Conservation (phyloP, 345 rosid species). For the Carallia brachiata region DNA sequence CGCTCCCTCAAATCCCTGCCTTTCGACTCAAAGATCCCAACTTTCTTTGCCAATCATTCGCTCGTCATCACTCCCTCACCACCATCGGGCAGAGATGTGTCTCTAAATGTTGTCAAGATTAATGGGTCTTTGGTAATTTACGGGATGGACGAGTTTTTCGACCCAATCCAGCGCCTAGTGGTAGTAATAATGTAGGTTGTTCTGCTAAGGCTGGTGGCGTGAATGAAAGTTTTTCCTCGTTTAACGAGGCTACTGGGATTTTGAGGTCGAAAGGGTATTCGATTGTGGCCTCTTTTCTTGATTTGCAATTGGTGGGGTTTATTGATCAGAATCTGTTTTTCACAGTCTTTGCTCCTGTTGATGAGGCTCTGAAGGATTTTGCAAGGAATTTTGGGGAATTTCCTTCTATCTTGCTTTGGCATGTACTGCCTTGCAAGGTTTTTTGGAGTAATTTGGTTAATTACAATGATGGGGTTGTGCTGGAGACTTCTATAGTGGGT, state of each 20-base stretch:
- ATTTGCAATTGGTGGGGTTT: slow-evolving; percentile 33
- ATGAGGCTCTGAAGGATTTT: slow-evolving; percentile 20
- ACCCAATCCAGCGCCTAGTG: slow-evolving; percentile 17
- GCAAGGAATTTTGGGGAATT: slow-evolving; percentile 20
- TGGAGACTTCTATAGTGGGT: slow-evolving; percentile 32
- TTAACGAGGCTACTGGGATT: slow-evolving; percentile 20
- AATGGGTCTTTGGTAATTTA: slow-evolving; percentile 37
- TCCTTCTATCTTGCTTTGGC: slow-evolving; percentile 34
- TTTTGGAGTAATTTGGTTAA: slow-evolving; percentile 29
- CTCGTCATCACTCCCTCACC: slow-evolving; percentile 33
- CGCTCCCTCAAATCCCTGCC: too few species aligned
- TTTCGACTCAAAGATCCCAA: slow-evolving; percentile 34
- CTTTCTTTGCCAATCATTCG: slow-evolving; percentile 34
- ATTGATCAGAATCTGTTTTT: slow-evolving; percentile 8
- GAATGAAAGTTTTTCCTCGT: neutral
- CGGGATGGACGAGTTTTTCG: slow-evolving; percentile 35
- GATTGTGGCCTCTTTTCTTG: slow-evolving; percentile 43
- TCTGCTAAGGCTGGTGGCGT: neutral
- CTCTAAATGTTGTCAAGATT: slow-evolving; percentile 33
- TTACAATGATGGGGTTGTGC: slow-evolving; percentile 15
- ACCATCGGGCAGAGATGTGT: neutral
- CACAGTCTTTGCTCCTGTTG: slow-evolving; percentile 48
- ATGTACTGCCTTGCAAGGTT: slow-evolving; percentile 35
- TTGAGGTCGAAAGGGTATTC: slow-evolving; percentile 40
- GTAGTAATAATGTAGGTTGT: slow-evolving; percentile 7